Base-by-base conservation (phyloP, 2,329 filamentous ascomycete genomes). In the Salinomyces thailandicus region DNA sequence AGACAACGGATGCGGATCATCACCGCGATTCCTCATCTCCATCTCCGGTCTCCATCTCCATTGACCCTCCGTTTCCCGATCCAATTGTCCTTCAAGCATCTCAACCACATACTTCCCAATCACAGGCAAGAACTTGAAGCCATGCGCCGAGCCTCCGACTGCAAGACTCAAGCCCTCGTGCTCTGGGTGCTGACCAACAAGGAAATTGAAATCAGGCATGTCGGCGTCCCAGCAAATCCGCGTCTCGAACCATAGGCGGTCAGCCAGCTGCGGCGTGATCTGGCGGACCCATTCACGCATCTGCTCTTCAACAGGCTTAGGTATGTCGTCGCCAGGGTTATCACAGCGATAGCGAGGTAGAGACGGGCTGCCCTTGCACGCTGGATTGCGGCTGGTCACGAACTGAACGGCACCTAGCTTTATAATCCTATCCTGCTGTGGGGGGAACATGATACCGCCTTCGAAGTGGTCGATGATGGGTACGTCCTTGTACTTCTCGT, bases 81-180 rank as follows among this genome's bases (percentile, higher is more conserved):
- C 22, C 20, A 35, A 14, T 28, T 35, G 5, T 22, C 26, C 29
- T 16, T 37, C 35, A 4, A 43, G 20, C 31, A 42, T 36, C 37
- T 52, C 49, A 2, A 52, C 47, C 2, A 53, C 41, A 39, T 51
- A 40, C 12, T 36, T 37, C 3, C 51, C 53, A 24, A 54, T 19
- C 7, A 50, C 49, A 7, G 53, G 52, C 37, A 54, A 22, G 28
- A 47, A 54, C 42, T 54, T 54, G 45, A 54, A 55, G 1, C 46
- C 53, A 42, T 54, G 53, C 6, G 49, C 53, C 24, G 42, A 47
- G 1, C 48, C 49, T 8, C 45, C 52, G 11, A 42, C 48, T 1
- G 47, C 50, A 1, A 54, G 43, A 13, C 52, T 35, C 18, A 56
- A 24, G 5, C 31, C 31, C 15, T 34, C 17, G 15, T 40, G 33